Conservation (phyloP, 352 stramenopile species). For the Pythium chondricola region DNA sequence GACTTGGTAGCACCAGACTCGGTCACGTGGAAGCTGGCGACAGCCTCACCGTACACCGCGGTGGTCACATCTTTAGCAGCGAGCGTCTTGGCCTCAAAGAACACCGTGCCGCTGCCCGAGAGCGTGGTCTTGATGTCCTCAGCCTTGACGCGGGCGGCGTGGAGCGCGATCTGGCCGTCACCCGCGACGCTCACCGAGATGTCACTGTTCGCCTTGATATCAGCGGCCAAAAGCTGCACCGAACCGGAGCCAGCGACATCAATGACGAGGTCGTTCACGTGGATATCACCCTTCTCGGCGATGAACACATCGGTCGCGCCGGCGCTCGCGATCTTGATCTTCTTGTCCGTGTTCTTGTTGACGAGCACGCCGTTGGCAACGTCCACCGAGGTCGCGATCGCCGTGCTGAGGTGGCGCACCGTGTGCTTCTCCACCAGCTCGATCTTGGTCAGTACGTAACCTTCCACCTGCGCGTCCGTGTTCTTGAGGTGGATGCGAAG, state of each 20-base stretch:
- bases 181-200: slow-evolving; percentile 11
- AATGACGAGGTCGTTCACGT: slow-evolving; percentile 29
- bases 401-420: slow-evolving; percentile 29
- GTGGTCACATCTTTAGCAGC: slow-evolving; percentile 26
- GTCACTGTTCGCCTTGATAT: slow-evolving; percentile 19
- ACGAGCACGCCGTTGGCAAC: slow-evolving; percentile 40
- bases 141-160: slow-evolving; percentile 13
- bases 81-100: slow-evolving; percentile 32
- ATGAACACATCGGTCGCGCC: slow-evolving; percentile 38
- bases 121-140: slow-evolving; percentile 13
- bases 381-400: slow-evolving; percentile 31
- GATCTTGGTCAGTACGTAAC: slow-evolving; percentile 51
- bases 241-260: slow-evolving; percentile 34
- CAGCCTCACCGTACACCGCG: slow-evolving; percentile 43
- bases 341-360: slow-evolving; percentile 24
- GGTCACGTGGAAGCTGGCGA: slow-evolving; percentile 25
- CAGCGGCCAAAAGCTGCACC: slow-evolving; percentile 21
- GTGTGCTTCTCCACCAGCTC: slow-evolving; percentile 40
- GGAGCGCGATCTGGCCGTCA: slow-evolving; percentile 11
- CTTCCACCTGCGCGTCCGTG: slow-evolving; percentile 35
- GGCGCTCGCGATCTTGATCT: slow-evolving; percentile 33
- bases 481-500: slow-evolving; percentile 49
- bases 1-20: slow-evolving; percentile 33
- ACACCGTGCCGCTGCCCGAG: slow-evolving; percentile 13
- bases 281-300: slow-evolving; percentile 26